phyloP scores from a whole-genome alignment of 495 filamentous ascomycete genomes.

The Podospora tetraspora region DNA sequence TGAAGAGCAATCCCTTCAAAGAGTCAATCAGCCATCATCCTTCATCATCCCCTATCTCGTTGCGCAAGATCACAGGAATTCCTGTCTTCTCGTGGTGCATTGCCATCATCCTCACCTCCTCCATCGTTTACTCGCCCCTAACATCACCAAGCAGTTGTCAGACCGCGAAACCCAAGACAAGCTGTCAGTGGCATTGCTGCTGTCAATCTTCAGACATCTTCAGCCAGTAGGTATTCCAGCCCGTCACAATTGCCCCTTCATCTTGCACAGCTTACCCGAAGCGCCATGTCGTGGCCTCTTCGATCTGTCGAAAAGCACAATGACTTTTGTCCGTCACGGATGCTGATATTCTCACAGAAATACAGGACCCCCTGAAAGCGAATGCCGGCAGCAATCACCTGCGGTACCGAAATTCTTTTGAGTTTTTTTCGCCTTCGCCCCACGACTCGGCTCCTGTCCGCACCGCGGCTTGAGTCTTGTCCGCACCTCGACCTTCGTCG shows the following conservation, averaged over 20 bases:
- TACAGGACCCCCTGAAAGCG: neutral
- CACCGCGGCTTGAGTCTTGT: too few species aligned
- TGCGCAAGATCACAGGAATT: neutral
- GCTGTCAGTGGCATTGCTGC: neutral
- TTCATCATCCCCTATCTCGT: neutral
- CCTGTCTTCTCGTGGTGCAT: neutral
- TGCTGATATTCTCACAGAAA: neutral
- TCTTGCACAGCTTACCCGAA: neutral
- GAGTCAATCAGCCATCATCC: neutral
- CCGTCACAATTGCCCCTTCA: neutral
- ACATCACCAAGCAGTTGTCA: neutral
- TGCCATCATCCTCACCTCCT: neutral
- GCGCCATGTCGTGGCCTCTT: neutral
- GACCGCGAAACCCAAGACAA: neutral
- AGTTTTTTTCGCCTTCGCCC: too few species aligned
- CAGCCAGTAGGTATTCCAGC: neutral
- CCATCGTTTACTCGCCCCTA: neutral
- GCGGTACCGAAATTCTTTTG: neutral
- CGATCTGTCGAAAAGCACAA: neutral
- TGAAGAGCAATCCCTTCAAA: neutral
- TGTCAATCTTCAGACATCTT: neutral
- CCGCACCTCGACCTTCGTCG: too few species aligned
- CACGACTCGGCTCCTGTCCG: too few species aligned
- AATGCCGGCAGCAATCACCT: neutral
- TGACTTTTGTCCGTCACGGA: neutral